phyloP scores from a whole-genome alignment of 345 rosid genomes.

The Linum lewisii region DNA sequence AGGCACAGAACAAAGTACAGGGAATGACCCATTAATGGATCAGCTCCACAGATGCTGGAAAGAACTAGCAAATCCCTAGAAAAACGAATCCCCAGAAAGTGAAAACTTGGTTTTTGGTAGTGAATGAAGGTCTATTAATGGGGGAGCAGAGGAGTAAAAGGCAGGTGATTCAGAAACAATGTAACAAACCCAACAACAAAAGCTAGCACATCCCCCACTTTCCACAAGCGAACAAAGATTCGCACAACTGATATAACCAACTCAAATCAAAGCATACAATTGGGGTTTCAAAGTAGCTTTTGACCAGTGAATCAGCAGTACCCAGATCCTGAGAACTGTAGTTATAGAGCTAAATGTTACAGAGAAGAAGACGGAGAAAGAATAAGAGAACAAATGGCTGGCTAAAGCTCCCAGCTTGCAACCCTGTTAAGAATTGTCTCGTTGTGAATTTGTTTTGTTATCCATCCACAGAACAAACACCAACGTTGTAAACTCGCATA shows the following conservation, averaged over 20 bases:
- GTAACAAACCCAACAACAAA: not conserved
- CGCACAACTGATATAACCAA: not conserved
- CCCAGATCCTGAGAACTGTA: not conserved
- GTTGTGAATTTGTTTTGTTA: not conserved
- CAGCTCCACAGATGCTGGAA: not conserved
- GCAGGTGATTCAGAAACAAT: too few relatives aligned
- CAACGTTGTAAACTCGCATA: not conserved
- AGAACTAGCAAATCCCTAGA: not conserved
- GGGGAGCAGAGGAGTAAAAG: too few relatives aligned
- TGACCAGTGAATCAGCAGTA: not conserved
- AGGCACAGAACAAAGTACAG: constrained; percentile 11
- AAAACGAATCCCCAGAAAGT: too few relatives aligned
- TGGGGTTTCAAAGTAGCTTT: not conserved
- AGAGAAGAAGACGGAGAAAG: not conserved
- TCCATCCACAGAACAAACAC: not conserved
- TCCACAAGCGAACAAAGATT: not conserved
- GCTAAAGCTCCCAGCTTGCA: not conserved
- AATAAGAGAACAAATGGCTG: not conserved
- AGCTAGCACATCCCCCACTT: not conserved
- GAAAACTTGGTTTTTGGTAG: too few relatives aligned
- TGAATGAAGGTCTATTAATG: too few relatives aligned
- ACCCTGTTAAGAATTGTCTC: not conserved
- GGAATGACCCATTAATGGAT: not conserved
- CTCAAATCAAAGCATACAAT: not conserved
- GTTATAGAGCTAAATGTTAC: not conserved